Evolutionary conservation across 2,329 filamentous ascomycete species (phyloP).

Genomic region (Chalaropsis ovoidea): DNA sequence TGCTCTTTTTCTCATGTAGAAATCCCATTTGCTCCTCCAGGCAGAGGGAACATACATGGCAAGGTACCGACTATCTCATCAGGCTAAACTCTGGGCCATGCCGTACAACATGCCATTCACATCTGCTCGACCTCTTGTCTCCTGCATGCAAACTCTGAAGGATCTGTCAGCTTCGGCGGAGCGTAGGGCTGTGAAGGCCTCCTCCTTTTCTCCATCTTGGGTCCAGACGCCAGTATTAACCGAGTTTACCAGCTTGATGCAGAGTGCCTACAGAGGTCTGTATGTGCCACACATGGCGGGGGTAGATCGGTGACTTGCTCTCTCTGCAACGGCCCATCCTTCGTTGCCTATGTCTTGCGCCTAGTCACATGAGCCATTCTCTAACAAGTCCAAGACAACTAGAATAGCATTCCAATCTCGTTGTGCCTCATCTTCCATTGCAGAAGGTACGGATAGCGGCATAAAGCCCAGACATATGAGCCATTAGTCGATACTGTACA

Average conservation of each 20-base stretch:
- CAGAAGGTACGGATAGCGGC: not conserved
- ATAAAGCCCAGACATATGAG: not conserved
- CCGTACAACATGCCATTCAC: not conserved
- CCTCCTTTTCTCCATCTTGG: not conserved
- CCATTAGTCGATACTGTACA: not conserved
- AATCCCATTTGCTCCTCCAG: not conserved
- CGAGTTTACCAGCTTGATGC: not conserved
- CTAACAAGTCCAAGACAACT: not conserved
- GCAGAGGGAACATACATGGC: not conserved
- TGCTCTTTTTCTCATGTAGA: not conserved
- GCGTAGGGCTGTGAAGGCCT: conserved; percentile 9
- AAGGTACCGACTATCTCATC: not conserved
- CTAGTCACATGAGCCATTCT: not conserved
- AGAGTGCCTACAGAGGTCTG: not conserved
- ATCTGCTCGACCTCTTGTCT: not conserved
- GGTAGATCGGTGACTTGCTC: not conserved
- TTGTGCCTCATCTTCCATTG: not conserved
- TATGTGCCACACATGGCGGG: not conserved
- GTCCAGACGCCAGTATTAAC: not conserved
- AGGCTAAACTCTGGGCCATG: not conserved
- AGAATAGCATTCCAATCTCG: not conserved
- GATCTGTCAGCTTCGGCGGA: not conserved
- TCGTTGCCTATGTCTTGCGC: not conserved
- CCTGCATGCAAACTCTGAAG: not conserved
- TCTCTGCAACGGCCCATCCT: not conserved